Conservation (phyloP, 176 grass and related monocot species). For the Stipa capillata region DNA sequence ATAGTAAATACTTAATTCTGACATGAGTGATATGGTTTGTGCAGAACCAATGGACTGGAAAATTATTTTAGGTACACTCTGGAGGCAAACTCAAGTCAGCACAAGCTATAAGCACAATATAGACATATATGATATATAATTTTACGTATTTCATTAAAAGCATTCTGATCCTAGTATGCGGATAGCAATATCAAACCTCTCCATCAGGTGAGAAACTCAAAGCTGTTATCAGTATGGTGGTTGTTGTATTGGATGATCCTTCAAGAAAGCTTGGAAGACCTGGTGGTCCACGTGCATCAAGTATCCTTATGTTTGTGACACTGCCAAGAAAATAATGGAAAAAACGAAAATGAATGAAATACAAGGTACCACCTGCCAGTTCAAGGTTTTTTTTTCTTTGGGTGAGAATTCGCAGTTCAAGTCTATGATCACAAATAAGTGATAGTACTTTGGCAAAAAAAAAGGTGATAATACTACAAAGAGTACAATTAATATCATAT, state of each 20-base stretch:
- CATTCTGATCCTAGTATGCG: not conserved
- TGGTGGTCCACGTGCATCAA: slow-evolving; percentile 91
- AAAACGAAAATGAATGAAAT: slow-evolving; percentile 1
- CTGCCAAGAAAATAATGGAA: slow-evolving; percentile 23
- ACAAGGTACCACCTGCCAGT: not conserved
- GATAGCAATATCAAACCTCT: slow-evolving; percentile 53
- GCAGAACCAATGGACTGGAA: not conserved
- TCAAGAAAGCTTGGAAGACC: slow-evolving; percentile 78
- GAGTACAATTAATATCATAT: not conserved
- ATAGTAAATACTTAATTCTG: not conserved
- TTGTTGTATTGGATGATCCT: slow-evolving; percentile 44
- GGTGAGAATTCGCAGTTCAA: not conserved
- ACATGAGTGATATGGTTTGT: not conserved
- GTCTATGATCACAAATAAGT: not conserved
- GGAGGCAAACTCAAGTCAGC: not conserved
- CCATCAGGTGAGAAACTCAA: slow-evolving; percentile 89
- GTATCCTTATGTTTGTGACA: slow-evolving; percentile 94
- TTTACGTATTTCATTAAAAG: not conserved
- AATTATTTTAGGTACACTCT: not conserved
- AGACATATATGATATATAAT: not conserved
- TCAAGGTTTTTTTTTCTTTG: not conserved
- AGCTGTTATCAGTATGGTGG: slow-evolving; percentile 65
- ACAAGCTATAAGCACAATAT: not conserved
- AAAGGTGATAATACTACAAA: no score
- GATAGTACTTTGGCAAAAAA: no score